phyloP scores from a whole-genome alignment of 1,284 basidiomycete genomes.

The Anthracocystis panici-leucophaei region DNA sequence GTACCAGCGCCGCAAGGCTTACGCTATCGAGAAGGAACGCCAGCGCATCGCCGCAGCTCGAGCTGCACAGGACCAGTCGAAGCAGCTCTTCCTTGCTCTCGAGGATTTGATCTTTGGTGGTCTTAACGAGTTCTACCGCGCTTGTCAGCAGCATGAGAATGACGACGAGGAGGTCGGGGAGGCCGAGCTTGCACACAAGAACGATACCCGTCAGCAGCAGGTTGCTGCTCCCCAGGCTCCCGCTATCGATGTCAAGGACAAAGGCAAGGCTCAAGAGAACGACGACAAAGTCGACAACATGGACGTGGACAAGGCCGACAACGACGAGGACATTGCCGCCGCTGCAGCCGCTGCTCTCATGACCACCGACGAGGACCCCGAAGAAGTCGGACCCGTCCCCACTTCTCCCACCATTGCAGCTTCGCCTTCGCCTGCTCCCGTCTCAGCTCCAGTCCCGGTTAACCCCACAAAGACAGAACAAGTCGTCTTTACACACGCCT shows the following conservation, averaged over 20 bases:
- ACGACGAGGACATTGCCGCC: constrained; percentile 8
- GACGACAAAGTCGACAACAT: constrained; percentile 13
- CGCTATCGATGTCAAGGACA: constrained; percentile 33
- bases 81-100: constrained; percentile 48
- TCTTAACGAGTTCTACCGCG: constrained; percentile 28
- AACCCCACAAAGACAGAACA: constrained; percentile 27
- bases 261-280: constrained; percentile 40
- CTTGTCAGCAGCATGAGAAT: constrained; percentile 21
- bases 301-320: constrained; percentile 28
- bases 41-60: constrained; percentile 31
- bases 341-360: constrained; percentile 25
- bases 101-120: constrained; percentile 48
- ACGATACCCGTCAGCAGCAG: constrained; percentile 14
- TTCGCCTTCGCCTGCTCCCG: constrained; percentile 4
- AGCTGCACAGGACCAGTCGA: constrained; percentile 37
- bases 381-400: constrained; percentile 45
- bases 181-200: constrained; percentile 31
- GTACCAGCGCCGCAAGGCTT: constrained; percentile 50
- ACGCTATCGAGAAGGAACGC: constrained; percentile 46
- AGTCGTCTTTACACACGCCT: constrained; percentile 41
- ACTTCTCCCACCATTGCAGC: constrained; percentile 12
- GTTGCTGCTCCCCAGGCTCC: constrained; percentile 14
- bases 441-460: not conserved
- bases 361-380: constrained; percentile 39
- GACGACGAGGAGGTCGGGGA: constrained; percentile 25